Conservation (phyloP, 2,329 filamentous ascomycete genomes). For the Daldinia eschscholtzii region DNA sequence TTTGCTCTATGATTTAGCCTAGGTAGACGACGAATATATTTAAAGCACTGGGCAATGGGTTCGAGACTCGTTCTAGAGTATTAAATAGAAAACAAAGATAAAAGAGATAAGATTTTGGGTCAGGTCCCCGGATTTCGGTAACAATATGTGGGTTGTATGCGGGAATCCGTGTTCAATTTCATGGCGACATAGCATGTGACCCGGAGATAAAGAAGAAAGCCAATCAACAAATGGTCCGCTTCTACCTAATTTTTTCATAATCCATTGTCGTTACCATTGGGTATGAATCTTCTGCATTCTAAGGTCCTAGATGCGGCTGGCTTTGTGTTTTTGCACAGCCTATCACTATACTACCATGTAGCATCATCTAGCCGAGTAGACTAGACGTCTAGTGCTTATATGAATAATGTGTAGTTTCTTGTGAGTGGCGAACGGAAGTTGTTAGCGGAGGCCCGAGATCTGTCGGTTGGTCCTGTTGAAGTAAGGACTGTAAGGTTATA, state of each 20-base stretch:
- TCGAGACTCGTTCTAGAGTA: neutral
- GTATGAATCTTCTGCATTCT: neutral
- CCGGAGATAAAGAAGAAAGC: conserved; percentile 26
- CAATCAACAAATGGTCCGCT: neutral
- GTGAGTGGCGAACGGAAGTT: conserved; percentile 25
- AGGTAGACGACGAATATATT: neutral
- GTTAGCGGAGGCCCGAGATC: conserved; percentile 10
- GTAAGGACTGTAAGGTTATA: conserved; percentile 5
- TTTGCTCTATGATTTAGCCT: neutral
- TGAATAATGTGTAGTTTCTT: neutral
- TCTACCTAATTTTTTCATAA: neutral
- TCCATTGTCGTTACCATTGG: conserved; percentile 1
- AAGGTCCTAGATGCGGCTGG: neutral
- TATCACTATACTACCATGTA: conserved; percentile 7
- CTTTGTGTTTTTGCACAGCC: conserved; percentile 12
- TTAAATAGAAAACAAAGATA: conserved; percentile 5
- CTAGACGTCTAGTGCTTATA: conserved; percentile 2
- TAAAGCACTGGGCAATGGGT: neutral
- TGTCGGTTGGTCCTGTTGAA: conserved; percentile 16
- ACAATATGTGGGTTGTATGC: conserved; percentile 10
- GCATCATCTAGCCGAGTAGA: conserved; percentile 4
- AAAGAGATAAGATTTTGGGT: conserved; percentile 8
- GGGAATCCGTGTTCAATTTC: conserved; percentile 7
- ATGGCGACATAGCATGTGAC: conserved; percentile 37
- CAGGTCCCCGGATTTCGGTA: conserved; percentile 11